Base-by-base conservation (phyloP, 371 early-diverging fungal species). In the Cladochytrium tenue region DNA sequence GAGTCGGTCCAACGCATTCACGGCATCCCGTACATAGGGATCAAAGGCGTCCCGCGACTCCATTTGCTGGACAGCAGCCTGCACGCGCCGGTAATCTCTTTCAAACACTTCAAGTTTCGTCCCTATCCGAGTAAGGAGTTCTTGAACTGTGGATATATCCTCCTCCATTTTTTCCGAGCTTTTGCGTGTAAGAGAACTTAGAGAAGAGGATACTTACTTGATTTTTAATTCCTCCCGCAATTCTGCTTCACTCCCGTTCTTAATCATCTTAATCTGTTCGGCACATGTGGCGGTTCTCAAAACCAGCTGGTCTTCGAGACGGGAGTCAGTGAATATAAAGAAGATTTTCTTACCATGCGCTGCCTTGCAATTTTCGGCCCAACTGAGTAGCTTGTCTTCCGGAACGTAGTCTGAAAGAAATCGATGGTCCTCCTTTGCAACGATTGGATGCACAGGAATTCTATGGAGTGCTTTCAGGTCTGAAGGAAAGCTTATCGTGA, bases 1-100 rank as follows among this genome's bases (percentile, higher is more conserved):
- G 23, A 92, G 74, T 51, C 86, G 86, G 15, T 80, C 73, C 26
- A 92, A 76, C 0, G 89, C 83, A 25, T 84, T 84, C 2, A 89
- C 66, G 55, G 66, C 60, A 58, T 65, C 34, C 20, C 13, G 23
- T 15, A 23, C 43, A 43, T 13, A 13, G 20, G 62, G 33, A 28
- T 32, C 28, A 5, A 43, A 15, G 3, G 68, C 43, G 28, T 78
- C 76, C 35, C 57, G 55, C 32, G n/a, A n/a, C n/a, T n/a, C n/a
- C n/a, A n/a, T n/a, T n/a, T n/a, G n/a, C n/a, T n/a, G n/a, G n/a
- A 67, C 32, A 26, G 53, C 34, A 2, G 35, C 33, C 31, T 65
- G 53, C 28, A 68, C 57, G 32, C 62, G 61, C 31, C 33, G 15
- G 33, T 33, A 55, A 66, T 71, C 73, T 57, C 79, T 53, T 34